A percentile compares a stretch with the other conserved stretches of the same genome.
phyloP scores from a whole-genome alignment of 139 green algal species.

The Monoraphidium neglectum region DNA sequence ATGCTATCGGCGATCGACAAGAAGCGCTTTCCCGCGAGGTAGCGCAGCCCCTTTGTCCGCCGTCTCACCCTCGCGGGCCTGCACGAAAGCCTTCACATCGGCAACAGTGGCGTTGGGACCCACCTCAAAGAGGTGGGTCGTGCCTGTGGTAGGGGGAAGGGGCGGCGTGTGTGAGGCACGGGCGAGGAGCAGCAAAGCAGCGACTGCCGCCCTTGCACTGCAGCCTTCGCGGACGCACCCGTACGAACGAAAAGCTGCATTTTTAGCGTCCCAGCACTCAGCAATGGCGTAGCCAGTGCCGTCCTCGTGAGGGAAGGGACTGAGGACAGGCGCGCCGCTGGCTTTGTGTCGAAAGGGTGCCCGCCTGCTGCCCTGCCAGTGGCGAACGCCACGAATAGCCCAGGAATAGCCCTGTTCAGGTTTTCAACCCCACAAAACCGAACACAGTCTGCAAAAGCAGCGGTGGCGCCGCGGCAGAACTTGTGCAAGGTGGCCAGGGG shows the following conservation, averaged over 20 bases:
- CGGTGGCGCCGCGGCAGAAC: too few species aligned
- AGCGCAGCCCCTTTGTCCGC: too few species aligned
- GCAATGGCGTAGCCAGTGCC: conserved; percentile 49
- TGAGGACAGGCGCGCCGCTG: too few species aligned
- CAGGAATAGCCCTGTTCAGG: too few species aligned
- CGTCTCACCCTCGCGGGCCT: conserved; percentile 77
- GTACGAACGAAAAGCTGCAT: conserved; percentile 75
- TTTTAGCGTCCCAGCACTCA: conserved; percentile 38
- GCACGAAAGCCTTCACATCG: conserved; percentile 81
- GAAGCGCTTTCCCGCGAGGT: too few species aligned
- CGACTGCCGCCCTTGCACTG: background rate
- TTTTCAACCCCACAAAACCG: too few species aligned
- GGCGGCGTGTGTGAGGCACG: background rate
- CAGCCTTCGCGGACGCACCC: conserved; percentile 38
- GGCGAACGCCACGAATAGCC: too few species aligned
- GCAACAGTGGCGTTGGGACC: conserved; percentile 63
- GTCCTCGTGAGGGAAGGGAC: conserved; percentile 46
- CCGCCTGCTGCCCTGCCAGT: too few species aligned
- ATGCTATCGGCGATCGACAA: too few species aligned
- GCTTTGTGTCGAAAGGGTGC: too few species aligned
- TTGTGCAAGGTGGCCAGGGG: too few species aligned
- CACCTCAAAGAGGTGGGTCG: conserved; percentile 79
- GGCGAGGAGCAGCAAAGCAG: background rate
- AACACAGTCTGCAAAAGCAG: too few species aligned
- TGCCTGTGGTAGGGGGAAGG: conserved; percentile 54